phyloP scores from a whole-genome alignment of 441 rosid genomes.

The Gossypium davidsonii region DNA sequence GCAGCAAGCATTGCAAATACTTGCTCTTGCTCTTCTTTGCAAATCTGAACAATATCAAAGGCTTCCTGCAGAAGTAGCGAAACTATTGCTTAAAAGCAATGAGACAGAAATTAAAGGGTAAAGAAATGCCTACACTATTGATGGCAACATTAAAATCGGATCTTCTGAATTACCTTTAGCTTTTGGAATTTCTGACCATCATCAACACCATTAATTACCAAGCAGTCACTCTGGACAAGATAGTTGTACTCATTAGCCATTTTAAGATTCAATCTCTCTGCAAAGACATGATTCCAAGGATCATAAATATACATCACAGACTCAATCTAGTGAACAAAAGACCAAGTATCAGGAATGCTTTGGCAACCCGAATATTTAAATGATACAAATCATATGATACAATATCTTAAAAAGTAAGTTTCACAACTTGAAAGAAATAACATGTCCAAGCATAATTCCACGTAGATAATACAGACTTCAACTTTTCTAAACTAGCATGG shows the following conservation, averaged over 20 bases:
- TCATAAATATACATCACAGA: conserved; percentile 5
- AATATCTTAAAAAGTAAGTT: neutral
- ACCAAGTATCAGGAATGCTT: neutral
- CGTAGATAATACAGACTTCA: neutral
- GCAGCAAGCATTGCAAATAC: conserved; percentile 78
- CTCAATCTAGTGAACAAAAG: conserved; percentile 1
- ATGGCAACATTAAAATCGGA: conserved; percentile 2
- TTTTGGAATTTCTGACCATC: conserved; percentile 60
- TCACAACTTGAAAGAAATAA: conserved; percentile 1
- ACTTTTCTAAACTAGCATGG: conserved; percentile 2
- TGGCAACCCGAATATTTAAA: conserved; percentile 3
- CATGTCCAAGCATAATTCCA: neutral
- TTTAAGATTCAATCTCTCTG: conserved; percentile 79
- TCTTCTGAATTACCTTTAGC: conserved; percentile 52
- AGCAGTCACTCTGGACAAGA: conserved; percentile 83
- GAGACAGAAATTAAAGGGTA: conserved; percentile 8
- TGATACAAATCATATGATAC: neutral
- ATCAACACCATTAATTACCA: conserved; percentile 63
- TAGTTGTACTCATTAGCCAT: conserved; percentile 69
- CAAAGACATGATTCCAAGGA: conserved; percentile 21
- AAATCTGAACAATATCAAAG: conserved; percentile 57
- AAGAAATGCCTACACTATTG: neutral
- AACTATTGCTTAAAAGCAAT: conserved; percentile 11
- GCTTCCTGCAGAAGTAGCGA: conserved; percentile 56
- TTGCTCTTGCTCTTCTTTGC: conserved; percentile 68